Conservation (phyloP, 441 rosid genomes). For the Erysimum pusillum region DNA sequence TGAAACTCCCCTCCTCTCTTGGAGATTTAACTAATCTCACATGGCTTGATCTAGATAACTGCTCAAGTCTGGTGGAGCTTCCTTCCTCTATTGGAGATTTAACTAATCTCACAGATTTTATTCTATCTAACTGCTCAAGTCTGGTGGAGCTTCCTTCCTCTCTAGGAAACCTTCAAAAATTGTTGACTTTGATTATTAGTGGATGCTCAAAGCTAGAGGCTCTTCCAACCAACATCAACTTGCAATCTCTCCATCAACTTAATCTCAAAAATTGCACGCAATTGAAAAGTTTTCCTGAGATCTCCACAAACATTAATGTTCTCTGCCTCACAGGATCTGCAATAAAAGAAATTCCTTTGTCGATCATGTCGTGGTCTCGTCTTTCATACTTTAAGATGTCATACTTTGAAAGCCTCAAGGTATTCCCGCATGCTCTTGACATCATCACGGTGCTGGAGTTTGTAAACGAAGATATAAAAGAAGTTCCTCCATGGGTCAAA, state of each 20-base stretch:
- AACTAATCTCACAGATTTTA: fast-evolving
- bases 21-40: too few relatives aligned
- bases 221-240: constrained; percentile 5
- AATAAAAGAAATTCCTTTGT: constrained; percentile 28
- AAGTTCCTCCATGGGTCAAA: background rate
- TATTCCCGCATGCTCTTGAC: background rate
- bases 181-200: fast-evolving
- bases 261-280: background rate
- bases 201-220: constrained; percentile 10
- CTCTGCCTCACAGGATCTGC: constrained; percentile 13
- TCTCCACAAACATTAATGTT: background rate
- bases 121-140: background rate
- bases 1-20: background rate
- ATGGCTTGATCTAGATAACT: too few relatives aligned
- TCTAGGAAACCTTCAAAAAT: background rate
- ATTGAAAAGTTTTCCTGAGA: constrained; percentile 30
- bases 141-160: background rate
- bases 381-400: background rate
- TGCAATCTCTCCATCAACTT: background rate
- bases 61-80: too few relatives aligned
- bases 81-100: background rate
- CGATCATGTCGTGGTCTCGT: background rate
- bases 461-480: background rate
- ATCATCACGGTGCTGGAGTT: background rate
- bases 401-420: background rate